Evolutionary conservation across 2,329 filamentous ascomycete genomes (phyloP).

Genomic region (Pseudogymnoascus sp.): DNA sequence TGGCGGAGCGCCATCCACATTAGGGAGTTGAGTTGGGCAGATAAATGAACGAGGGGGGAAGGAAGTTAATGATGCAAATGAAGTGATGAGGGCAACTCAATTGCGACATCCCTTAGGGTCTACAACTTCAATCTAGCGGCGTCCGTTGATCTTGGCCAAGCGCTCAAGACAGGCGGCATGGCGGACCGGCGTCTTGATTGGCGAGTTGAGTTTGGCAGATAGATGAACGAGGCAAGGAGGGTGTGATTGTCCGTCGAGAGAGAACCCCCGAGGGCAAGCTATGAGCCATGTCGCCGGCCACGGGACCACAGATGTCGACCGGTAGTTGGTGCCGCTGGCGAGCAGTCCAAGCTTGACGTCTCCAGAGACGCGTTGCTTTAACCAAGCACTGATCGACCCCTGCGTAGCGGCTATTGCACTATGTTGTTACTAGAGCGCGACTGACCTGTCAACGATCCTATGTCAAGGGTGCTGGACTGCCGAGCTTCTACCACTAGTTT

Average conservation of each 20-base stretch:
- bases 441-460: neutral
- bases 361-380: neutral
- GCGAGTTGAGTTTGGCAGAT: neutral
- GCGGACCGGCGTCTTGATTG: neutral
- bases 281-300: neutral
- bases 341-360: neutral
- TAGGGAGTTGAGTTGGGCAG: neutral
- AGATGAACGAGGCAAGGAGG: neutral
- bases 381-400: neutral
- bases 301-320: neutral
- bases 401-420: constrained; percentile 4
- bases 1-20: neutral
- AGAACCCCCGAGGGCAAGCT: neutral
- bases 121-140: neutral
- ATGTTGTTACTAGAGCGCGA: neutral
- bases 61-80: neutral
- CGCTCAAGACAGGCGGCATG: neutral
- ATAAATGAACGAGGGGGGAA: too few relatives aligned
- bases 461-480: neutral
- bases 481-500: neutral
- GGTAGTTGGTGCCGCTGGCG: neutral
- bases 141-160: neutral
- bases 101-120: neutral
- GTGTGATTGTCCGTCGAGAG: neutral
- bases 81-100: neutral